Base-by-base conservation (phyloP, 2,329 filamentous ascomycete genomes). In the Lojkania enalia region DNA sequence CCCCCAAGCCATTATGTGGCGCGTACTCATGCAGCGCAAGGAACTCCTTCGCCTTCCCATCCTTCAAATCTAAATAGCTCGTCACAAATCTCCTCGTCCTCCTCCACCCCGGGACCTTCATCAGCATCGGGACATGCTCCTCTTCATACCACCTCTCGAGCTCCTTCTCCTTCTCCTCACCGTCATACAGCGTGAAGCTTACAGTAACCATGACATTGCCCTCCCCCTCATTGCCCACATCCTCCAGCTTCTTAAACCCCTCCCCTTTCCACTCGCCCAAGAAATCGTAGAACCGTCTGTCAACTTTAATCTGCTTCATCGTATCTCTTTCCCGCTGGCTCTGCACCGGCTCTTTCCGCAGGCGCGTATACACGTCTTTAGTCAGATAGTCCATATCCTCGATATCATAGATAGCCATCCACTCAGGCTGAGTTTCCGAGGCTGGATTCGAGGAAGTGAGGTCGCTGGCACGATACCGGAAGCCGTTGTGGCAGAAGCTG, bases 391-490 rank as follows among this genome's bases (percentile, higher is more conserved):
- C 71, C 80, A 92, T 88, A 63, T 85, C 83, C 23, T 82, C 84
- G 53, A 94, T 82, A 67, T 95, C 89, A 76, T 95, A 95, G 44
- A 86, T 73, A 21, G 90, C 90, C 65, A 92, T 81, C 75, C 84
- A 95, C 53, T 83, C 79, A 1, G 88, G 89, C 53, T 74, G 58
- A 51, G 66, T 63, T 44, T 51, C 63, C 23, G 35, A 46, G 7
- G 48, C 44, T 11, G 39, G 46, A 16, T 60, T 61, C 7, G 71
- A 53, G 6, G 27, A 35, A 6, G 19, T 9, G 38, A 75, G 72
- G 65, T 92, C 87, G 13, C 74, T 80, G 6, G 87, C 86, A 19
- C 77, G 79, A 72, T 90, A 95, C 32, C 90, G 85, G 57, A 94
- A 85, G 46, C 90, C 90, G 67, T 89, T 94, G 55, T 73, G 66